Base-by-base conservation (phyloP, 768 basidiomycete species). In the Tulasnella sp. region DNA sequence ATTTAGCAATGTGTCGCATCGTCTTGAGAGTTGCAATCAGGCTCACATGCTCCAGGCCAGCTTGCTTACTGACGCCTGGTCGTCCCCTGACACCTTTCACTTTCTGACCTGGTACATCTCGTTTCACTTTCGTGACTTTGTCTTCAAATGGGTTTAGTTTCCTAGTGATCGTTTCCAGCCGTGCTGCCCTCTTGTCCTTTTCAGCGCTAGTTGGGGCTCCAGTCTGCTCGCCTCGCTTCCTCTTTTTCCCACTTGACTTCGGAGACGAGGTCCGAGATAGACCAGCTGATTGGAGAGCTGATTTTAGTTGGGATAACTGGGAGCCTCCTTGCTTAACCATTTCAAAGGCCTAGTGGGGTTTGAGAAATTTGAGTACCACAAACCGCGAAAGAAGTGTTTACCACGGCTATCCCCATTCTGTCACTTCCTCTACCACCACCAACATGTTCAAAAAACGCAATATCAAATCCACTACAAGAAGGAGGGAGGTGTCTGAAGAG, bases 131-230 rank as follows among this genome's bases (percentile, higher is more conserved):
- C 7, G 88, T 94, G 68, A 93, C 87, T 65, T 92, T 88, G 67
- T 84, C 78, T 70, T 99, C 95, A 71, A 99, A 99, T 19, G 91
- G 88, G 74, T 96, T 98, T 67, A 97, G 76, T 65, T 80, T 82
- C 66, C 82, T 80, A 64, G 90, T 83, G 62, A 98, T 94, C 68
- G 86, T 86, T 54, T 82, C 80, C 43, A 97, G 79, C 67, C 81
- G 88, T 4, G 84, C 81, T 0, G 86, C 80, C 63, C 79, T 83
- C 71, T 88, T 90, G 64, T 85, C 86, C 70, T 86, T 89, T 68
- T 82, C 67, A 21, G 65, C 11, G 71, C 70, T 34, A 67, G 83
- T 69, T 90, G 88, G 54, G 11, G 44, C 13, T 11, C 23, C 38
- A 26, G 78, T 75, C 45, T 76, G 71, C 3, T 71, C 71, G 1